A percentile compares a stretch with the other conserved stretches of the same genome.
Evolutionary conservation across 495 filamentous ascomycete species (phyloP).

Genomic region (Aspergillus indologenus): DNA sequence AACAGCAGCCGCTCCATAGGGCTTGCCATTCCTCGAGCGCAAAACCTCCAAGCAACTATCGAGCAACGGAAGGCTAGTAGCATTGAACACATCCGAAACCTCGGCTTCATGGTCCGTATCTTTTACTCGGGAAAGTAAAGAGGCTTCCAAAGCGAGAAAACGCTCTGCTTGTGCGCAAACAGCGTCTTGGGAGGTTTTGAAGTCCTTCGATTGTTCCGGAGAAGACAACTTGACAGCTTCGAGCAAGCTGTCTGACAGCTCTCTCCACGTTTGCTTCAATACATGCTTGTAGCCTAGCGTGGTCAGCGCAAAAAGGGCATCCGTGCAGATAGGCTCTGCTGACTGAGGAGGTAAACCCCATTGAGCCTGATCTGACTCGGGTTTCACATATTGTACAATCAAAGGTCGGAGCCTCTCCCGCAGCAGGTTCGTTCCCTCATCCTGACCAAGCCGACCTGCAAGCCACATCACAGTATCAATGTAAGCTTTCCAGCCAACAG

Average conservation of each 20-base stretch:
- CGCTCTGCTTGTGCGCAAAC: constrained; percentile 58
- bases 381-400: constrained; percentile 55
- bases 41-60: constrained; percentile 49
- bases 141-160: constrained; percentile 58
- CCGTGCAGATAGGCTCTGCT: constrained; percentile 36
- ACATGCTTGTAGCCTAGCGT: constrained; percentile 26
- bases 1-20: constrained; percentile 71
- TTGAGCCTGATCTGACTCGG: constrained; percentile 37
- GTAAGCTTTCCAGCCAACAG: constrained; percentile 71
- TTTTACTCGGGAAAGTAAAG: constrained; percentile 35
- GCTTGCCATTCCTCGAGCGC: constrained; percentile 68
- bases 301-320: constrained; percentile 34
- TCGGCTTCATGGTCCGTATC: constrained; percentile 26
- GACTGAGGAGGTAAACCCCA: constrained; percentile 49
- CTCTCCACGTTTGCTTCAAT: constrained; percentile 50
- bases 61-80: constrained; percentile 39
- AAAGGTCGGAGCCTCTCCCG: constrained; percentile 52
- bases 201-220: constrained; percentile 75
- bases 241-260: constrained; percentile 52
- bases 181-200: constrained; percentile 63
- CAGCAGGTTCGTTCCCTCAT: constrained; percentile 49
- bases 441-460: constrained; percentile 36
- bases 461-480: constrained; percentile 55
- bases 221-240: constrained; percentile 64
- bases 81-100: constrained; percentile 25